Evolutionary conservation across 1,284 basidiomycete species (phyloP).

Genomic region (Puccinia coronata): DNA sequence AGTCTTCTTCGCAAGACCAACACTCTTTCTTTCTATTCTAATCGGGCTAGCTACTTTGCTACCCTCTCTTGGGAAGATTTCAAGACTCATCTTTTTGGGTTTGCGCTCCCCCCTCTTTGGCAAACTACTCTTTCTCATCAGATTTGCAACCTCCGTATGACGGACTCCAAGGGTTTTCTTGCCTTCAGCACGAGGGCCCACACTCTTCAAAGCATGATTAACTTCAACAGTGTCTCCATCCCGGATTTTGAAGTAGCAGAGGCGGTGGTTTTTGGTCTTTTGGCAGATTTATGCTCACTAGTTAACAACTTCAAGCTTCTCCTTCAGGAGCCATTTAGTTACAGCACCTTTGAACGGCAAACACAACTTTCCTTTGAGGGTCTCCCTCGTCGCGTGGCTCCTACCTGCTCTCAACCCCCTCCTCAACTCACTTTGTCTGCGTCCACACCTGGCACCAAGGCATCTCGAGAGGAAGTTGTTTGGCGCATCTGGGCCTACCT

Average conservation of each 20-base stretch:
- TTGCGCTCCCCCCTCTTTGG: background rate
- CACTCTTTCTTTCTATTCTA: background rate
- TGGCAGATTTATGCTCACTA: background rate
- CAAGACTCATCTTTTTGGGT: background rate
- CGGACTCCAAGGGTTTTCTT: background rate
- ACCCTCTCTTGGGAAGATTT: background rate
- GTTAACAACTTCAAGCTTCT: background rate
- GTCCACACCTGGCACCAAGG: background rate
- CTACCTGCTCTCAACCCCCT: too few species aligned
- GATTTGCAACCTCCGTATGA: background rate
- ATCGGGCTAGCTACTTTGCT: background rate
- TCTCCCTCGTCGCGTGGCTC: too few species aligned
- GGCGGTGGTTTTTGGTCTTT: background rate
- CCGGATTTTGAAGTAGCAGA: background rate
- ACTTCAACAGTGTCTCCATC: background rate
- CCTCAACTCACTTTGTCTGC: too few species aligned
- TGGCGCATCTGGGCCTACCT: constrained; percentile 5
- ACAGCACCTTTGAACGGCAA: background rate
- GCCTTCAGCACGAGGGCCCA: background rate
- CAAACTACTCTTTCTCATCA: background rate
- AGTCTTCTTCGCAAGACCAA: background rate
- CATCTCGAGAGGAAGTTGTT: background rate
- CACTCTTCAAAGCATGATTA: background rate
- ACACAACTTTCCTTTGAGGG: background rate
- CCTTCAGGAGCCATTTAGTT: background rate